A percentile compares a stretch with the other conserved stretches of the same genome.
These are phyloP conservation scores for Hypoxylon fragiforme DNA, from an alignment of 495 filamentous ascomycete species.

Conservation along the genomic window DNA sequence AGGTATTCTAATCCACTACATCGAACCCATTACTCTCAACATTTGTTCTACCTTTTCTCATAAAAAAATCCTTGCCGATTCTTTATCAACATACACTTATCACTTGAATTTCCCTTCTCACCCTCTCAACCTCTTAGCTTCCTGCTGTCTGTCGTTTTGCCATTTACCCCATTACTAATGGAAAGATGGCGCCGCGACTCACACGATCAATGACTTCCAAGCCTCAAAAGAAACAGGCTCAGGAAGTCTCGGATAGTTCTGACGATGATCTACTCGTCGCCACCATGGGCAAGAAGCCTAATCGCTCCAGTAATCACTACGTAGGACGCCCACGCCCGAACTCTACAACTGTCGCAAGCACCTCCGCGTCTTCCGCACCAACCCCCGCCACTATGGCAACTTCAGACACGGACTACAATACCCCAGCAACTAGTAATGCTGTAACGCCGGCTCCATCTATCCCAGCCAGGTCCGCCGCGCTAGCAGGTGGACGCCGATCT, in stretches of 20 bases:
- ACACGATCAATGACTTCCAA: too few species aligned
- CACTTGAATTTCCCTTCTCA: neutral
- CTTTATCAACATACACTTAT: neutral
- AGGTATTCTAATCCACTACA: too few species aligned
- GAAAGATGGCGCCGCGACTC: constrained; percentile 29
- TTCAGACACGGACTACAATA: constrained; percentile 66
- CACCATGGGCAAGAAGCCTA: neutral
- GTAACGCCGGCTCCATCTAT: constrained; percentile 56
- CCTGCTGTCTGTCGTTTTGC: too few species aligned
- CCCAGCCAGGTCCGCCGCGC: constrained; percentile 13
- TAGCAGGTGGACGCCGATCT: constrained; percentile 3
- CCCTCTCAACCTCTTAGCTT: neutral
- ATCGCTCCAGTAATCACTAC: neutral
- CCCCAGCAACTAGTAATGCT: constrained; percentile 74
- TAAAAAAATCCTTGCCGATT: neutral
- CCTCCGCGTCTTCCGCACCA: constrained; percentile 41
- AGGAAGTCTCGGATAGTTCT: too few species aligned
- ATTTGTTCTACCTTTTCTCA: neutral
- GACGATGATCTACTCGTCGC: constrained; percentile 3
- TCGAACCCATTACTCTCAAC: neutral
- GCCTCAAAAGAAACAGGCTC: too few species aligned
- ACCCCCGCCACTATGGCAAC: constrained; percentile 44
- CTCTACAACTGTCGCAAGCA: constrained; percentile 1
- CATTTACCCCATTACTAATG: neutral
- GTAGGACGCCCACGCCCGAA: constrained; percentile 12